phyloP scores from a whole-genome alignment of 2,329 filamentous ascomycete genomes.

The Calonectria fujianensis region DNA sequence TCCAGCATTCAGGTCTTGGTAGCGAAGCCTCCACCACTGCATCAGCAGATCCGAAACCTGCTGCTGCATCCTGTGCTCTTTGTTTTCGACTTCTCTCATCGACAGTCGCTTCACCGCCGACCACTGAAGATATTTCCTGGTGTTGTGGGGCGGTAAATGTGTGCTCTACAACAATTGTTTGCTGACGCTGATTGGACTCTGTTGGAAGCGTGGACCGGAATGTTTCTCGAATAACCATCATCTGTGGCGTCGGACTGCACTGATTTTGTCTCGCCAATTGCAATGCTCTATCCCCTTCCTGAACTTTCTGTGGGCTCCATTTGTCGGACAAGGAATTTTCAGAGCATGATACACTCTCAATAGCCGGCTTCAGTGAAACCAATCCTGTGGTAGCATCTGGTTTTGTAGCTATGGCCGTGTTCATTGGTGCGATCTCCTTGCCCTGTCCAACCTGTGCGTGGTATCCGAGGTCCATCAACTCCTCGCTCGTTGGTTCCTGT shows the following conservation, averaged over 20 bases:
- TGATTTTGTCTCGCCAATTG: not conserved
- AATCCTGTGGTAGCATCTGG: not conserved
- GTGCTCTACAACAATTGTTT: slow-evolving; percentile 19
- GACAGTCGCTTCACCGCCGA: not conserved
- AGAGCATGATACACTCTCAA: slow-evolving; percentile 20
- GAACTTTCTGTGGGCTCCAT: slow-evolving; percentile 48
- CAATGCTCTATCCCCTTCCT: slow-evolving; percentile 33
- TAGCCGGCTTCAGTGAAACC: not conserved
- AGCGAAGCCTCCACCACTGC: not conserved
- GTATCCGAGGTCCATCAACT: slow-evolving; percentile 62
- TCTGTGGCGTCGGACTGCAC: not conserved
- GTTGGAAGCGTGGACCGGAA: slow-evolving; percentile 4
- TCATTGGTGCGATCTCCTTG: not conserved
- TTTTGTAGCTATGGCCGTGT: not conserved
- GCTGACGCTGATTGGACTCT: not conserved
- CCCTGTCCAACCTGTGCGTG: slow-evolving; percentile 13
- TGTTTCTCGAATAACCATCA: slow-evolving; percentile 7
- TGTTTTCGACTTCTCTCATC: slow-evolving; percentile 21
- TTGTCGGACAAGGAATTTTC: slow-evolving; percentile 39
- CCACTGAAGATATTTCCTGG: not conserved
- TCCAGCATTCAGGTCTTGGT: not conserved
- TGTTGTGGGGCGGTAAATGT: not conserved
- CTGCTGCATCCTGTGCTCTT: not conserved
- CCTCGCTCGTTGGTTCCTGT: slow-evolving; percentile 70
- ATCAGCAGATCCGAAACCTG: not conserved